phyloP scores from a whole-genome alignment of 148 eudicot species.

The Silene conica region DNA sequence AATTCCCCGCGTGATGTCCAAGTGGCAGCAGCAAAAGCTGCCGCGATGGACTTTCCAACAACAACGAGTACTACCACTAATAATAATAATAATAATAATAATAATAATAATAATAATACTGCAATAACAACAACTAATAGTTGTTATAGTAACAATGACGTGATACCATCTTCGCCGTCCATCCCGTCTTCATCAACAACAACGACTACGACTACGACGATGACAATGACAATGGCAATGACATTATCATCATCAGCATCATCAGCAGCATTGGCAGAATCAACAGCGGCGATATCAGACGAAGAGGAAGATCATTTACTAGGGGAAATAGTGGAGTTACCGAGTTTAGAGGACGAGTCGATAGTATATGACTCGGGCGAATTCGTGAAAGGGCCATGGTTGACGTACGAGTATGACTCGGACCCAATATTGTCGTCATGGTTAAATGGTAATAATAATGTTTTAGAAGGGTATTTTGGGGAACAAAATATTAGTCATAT shows the following conservation, averaged over 20 bases:
- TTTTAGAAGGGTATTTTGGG: constrained; percentile 26
- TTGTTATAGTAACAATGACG: constrained; percentile 1
- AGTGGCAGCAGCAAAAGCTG: constrained; percentile 57
- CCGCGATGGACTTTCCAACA: constrained; percentile 38
- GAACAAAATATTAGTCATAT: constrained; percentile 24
- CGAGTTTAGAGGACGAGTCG: constrained; percentile 39
- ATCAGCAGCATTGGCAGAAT: background rate
- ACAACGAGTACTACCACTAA: background rate
- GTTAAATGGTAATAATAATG: constrained; percentile 23
- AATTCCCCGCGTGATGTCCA: constrained; percentile 58
- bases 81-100: background rate
- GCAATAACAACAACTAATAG: background rate
- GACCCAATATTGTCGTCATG: constrained; percentile 20
- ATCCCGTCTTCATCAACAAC: constrained; percentile 2
- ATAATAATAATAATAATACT: background rate
- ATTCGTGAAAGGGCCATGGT: constrained; percentile 36
- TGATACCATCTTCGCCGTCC: constrained; percentile 13
- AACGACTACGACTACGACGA: too few species aligned
- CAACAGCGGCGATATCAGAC: constrained; percentile 9
- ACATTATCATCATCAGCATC: constrained; percentile 17
- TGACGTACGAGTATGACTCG: constrained; percentile 31
- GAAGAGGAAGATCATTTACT: constrained; percentile 34
- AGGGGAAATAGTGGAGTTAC: constrained; percentile 60
- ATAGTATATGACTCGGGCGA: constrained; percentile 38
- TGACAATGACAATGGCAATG: too few species aligned